phyloP scores from a whole-genome alignment of 1,284 basidiomycete species.

The Stygiomarasmius scandens region DNA sequence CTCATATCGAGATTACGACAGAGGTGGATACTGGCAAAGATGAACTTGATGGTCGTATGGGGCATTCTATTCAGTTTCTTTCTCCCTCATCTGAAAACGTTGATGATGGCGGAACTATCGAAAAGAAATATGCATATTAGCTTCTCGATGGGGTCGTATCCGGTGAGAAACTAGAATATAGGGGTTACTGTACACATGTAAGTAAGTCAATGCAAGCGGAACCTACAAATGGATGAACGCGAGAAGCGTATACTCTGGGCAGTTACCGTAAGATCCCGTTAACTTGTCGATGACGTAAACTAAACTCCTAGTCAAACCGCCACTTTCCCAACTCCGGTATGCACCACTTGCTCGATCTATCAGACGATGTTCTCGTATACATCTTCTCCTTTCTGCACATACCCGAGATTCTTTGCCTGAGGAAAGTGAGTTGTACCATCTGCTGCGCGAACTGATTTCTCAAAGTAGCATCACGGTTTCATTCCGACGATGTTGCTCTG shows the following conservation, averaged over 20 bases:
- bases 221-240: no score
- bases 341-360: background rate
- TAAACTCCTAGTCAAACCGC: no score
- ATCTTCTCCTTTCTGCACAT: constrained; percentile 50
- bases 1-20: background rate
- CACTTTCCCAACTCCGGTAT: background rate
- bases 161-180: no score
- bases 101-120: background rate
- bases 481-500: background rate
- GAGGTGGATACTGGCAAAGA: background rate
- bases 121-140: background rate
- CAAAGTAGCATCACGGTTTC: background rate
- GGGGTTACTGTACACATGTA: no score
- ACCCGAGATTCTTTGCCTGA: constrained; percentile 46
- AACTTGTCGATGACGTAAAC: no score
- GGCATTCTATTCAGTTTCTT: background rate
- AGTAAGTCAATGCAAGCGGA: no score
- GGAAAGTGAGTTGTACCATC: constrained; percentile 32
- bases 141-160: no score
- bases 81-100: background rate
- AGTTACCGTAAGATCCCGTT: no score
- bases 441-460: background rate
- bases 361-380: constrained; percentile 52
- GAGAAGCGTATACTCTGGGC: no score
- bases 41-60: background rate